Evolutionary conservation across 805 yeast species (phyloP), one percentile per base, ranked within the genome.

Genomic region (Sporopachydermia quercuum): DNA sequence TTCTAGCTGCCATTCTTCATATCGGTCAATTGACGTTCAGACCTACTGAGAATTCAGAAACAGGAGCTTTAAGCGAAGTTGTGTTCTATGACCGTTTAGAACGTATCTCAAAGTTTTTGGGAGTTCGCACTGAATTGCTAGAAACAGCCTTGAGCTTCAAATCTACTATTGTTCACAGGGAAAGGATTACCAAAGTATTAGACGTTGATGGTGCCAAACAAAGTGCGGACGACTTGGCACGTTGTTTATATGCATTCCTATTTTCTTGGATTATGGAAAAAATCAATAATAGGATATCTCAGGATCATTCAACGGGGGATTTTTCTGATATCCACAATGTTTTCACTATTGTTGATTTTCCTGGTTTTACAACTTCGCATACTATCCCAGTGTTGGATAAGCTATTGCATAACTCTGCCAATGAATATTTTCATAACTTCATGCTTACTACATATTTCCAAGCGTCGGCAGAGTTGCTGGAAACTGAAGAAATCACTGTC

Each of bases 1-100:
- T 70, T n/a, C 48, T 62, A 19, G 67, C 67, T 2, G 67, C 67
- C 2, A 56, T 62, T 14, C 48, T 62, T n/a, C 67, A 62, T 37
- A 47, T 62, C 17, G 67, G 67, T n/a, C 67, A 62, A 49, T 47
- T 62, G 16, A 51, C 52, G 41, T 61, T 62, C 49, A 45, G 51
- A 39, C 43, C 55, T 2, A 50, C 57, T 8, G 42, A 42, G n/a
- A 59, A 55, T 39, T 46, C 54, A 11, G 11, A 6, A 11, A 11
- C 36, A 34, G 36, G 36, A 8, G 57, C 57, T 8, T 61, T 62
- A 2, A 58, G 58, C 2, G 61, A 59, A 38, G 57, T 59, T 34
- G 47, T 49, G 36, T 60, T 60, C 42, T 45, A 47, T 6, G 62
- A 61, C 16, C 49, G 47, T 13, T 46, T 62, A 4, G 53, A 52